phyloP scores from a whole-genome alignment of 176 grass and related monocot genomes.

The Triticum dicoccoides region DNA sequence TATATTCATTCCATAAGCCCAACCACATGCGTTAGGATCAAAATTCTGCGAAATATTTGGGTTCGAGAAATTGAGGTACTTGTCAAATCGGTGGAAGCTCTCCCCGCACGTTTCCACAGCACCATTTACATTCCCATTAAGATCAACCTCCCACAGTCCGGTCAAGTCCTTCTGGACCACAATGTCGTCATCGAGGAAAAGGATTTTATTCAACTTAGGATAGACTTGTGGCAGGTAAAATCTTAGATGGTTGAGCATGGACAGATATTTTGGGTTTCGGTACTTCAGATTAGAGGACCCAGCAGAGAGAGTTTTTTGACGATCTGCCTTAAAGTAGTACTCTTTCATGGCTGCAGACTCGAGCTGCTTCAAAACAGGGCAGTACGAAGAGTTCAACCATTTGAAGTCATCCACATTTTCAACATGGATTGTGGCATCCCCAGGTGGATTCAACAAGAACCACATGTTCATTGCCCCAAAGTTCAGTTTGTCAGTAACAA shows the following conservation, averaged over 20 bases:
- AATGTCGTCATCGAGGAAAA: conserved; percentile 68
- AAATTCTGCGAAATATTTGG: conserved; percentile 55
- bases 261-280: conserved; percentile 62
- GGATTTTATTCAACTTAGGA: conserved; percentile 64
- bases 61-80: conserved; percentile 71
- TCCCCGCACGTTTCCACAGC: conserved; percentile 61
- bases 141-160: conserved; percentile 57
- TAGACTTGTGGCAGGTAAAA: conserved; percentile 63
- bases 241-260: conserved; percentile 57
- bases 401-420: conserved; percentile 73
- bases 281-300: conserved; percentile 71
- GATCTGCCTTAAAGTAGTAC: conserved; percentile 59
- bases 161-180: conserved; percentile 66
- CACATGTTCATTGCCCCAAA: conserved; percentile 75
- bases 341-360: conserved; percentile 57
- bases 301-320: conserved; percentile 39
- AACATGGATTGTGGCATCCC: conserved; percentile 57
- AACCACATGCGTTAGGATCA: conserved; percentile 64
- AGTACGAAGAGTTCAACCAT: conserved; percentile 69
- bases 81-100: conserved; percentile 65
- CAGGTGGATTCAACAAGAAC: conserved; percentile 70
- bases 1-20: conserved; percentile 75
- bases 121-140: conserved; percentile 71
- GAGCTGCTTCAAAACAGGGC: conserved; percentile 61
- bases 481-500: conserved; percentile 70